phyloP scores from a whole-genome alignment of 805 yeast genomes.

The Lipomyces kockii region DNA sequence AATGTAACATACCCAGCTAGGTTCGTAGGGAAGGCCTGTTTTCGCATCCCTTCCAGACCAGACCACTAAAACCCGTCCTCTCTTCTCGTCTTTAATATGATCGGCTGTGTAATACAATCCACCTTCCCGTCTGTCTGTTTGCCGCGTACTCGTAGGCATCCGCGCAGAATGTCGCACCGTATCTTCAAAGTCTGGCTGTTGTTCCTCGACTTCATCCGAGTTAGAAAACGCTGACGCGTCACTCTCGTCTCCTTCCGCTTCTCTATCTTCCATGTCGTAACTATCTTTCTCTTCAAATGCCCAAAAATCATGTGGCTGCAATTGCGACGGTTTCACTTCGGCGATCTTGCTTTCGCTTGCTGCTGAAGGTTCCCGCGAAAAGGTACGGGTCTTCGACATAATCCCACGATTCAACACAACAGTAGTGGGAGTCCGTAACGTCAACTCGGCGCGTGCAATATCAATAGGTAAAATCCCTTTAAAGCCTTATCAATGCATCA shows the following conservation, averaged over 20 bases:
- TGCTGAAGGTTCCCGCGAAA: neutral
- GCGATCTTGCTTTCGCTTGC: neutral
- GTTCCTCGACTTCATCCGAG: neutral
- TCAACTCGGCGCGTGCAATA: neutral
- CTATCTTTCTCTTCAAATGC: neutral
- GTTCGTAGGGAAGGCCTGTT: constrained; percentile 12
- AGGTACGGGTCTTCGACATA: neutral
- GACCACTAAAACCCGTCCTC: constrained; percentile 8
- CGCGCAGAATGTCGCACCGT: neutral
- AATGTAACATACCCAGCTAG: constrained; percentile 20
- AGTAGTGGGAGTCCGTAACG: neutral
- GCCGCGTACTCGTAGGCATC: neutral
- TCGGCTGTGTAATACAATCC: constrained; percentile 7
- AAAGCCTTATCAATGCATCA: neutral
- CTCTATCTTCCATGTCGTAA: neutral
- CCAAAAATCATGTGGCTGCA: neutral
- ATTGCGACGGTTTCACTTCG: neutral
- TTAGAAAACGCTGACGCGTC: neutral
- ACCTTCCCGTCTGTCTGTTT: neutral
- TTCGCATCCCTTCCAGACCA: constrained; percentile 20
- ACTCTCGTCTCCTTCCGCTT: neutral
- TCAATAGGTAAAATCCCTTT: neutral
- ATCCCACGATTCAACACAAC: neutral
- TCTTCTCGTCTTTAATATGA: constrained; percentile 13
- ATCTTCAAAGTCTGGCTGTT: neutral